Conservation (phyloP, 2,329 filamentous ascomycete species). For the Pseudogymnoascus sp. region DNA sequence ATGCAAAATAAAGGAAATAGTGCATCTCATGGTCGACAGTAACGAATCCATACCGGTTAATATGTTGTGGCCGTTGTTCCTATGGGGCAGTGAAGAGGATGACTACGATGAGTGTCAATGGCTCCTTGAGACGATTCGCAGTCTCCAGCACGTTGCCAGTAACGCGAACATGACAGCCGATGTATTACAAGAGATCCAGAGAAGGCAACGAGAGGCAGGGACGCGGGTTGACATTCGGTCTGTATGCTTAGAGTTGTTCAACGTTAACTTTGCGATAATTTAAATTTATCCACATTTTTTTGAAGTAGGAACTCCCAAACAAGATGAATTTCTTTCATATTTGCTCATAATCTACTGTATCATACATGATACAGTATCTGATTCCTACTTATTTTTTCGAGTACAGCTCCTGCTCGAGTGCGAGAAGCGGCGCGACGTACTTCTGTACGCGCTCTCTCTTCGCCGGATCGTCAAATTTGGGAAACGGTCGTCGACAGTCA, state of each 20-base stretch:
- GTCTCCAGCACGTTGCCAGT: slow-evolving; percentile 30
- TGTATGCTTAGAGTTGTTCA: slow-evolving; percentile 35
- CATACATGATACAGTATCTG: slow-evolving; percentile 2
- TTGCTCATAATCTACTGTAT: background rate
- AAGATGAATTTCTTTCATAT: background rate
- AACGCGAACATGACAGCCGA: slow-evolving; percentile 34
- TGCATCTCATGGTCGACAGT: slow-evolving; percentile 35
- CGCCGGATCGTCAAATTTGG: slow-evolving; percentile 37
- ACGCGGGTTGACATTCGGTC: slow-evolving; percentile 31
- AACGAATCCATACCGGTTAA: slow-evolving; percentile 43
- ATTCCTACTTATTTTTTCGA: background rate
- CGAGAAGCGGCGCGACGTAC: slow-evolving; percentile 1
- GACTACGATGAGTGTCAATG: slow-evolving; percentile 38
- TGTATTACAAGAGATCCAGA: slow-evolving; percentile 32
- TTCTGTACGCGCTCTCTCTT: slow-evolving; percentile 24
- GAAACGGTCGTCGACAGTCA: slow-evolving; percentile 47
- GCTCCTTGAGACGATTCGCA: slow-evolving; percentile 41
- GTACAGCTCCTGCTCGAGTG: background rate
- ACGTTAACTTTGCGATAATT: slow-evolving; percentile 45
- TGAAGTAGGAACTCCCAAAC: background rate
- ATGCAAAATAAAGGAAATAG: slow-evolving; percentile 38
- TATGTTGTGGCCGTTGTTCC: slow-evolving; percentile 47
- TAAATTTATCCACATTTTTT: slow-evolving; percentile 20
- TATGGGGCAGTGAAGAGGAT: slow-evolving; percentile 46
- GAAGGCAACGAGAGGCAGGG: slow-evolving; percentile 30